phyloP scores from a whole-genome alignment of 176 grass and related monocot genomes.

The sorghum (Sorghum bicolor) region DNA sequence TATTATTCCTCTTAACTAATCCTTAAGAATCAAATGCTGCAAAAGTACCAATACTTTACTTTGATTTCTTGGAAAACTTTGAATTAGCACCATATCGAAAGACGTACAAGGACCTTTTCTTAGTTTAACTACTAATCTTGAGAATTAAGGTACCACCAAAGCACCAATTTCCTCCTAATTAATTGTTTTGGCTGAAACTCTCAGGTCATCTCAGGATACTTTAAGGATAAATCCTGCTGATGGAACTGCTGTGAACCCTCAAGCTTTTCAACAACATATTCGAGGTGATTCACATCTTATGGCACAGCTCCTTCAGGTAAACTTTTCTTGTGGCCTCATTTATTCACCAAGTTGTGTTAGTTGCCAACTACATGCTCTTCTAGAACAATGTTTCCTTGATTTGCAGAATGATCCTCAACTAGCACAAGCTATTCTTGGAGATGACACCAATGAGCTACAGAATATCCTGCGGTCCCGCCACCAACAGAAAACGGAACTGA shows the following conservation, averaged over 20 bases:
- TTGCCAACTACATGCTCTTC: neutral
- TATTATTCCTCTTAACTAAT: neutral
- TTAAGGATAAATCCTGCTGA: constrained; percentile 61
- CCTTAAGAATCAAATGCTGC: neutral
- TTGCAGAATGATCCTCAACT: constrained; percentile 92
- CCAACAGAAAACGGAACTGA: constrained; percentile 61
- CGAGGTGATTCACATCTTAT: constrained; percentile 80
- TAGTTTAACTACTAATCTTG: neutral
- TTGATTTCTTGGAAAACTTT: neutral
- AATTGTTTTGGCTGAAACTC: constrained; percentile 24
- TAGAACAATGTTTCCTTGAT: constrained; percentile 8
- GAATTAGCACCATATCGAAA: neutral
- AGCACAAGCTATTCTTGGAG: constrained; percentile 84
- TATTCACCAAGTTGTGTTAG: neutral
- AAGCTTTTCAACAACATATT: constrained; percentile 78
- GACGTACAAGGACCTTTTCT: neutral
- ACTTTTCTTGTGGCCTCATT: constrained; percentile 1
- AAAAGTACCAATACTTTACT: neutral
- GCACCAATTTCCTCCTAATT: constrained; percentile 17
- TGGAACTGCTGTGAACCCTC: constrained; percentile 78
- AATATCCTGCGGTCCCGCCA: constrained; percentile 65
- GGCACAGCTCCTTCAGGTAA: constrained; percentile 87
- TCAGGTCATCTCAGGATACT: constrained; percentile 53
- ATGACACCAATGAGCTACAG: constrained; percentile 72
- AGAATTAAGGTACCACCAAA: neutral